Conservation (phyloP, 2,329 filamentous ascomycete genomes). For the Knoxdaviesia capensis region DNA sequence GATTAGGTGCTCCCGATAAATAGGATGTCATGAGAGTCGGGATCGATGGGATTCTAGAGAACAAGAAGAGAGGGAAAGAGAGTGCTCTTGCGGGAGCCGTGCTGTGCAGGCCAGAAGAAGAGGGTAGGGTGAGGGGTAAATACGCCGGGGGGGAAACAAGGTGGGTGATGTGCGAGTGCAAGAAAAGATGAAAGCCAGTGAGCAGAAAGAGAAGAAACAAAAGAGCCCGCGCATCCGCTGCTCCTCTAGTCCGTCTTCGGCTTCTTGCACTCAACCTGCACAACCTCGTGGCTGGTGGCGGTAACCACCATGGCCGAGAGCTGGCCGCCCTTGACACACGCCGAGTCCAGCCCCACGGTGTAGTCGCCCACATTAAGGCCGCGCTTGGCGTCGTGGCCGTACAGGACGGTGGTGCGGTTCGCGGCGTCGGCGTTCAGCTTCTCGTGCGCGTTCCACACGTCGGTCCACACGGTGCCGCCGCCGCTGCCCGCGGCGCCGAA, state of each 20-base stretch:
- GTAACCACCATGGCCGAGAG: constrained; percentile 57
- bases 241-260: constrained; percentile 1
- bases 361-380: constrained; percentile 44
- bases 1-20: no score
- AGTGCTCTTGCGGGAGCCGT: no score
- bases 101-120: no score
- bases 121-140: no score
- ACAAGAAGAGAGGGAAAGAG: no score
- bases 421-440: constrained; percentile 7
- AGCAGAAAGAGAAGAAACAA: no score
- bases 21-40: no score
- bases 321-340: constrained; percentile 55
- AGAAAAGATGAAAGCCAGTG: no score
- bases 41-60: no score
- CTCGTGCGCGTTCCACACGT: constrained; percentile 32
- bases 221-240: no score
- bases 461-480: constrained; percentile 44
- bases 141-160: no score
- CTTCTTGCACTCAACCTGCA: constrained; percentile 15
- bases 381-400: constrained; percentile 64
- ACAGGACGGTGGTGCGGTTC: constrained; percentile 48
- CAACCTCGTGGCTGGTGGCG: not conserved
- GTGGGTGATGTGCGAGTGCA: no score
- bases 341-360: constrained; percentile 70
- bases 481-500: constrained; percentile 25